Evolutionary conservation across 2,329 filamentous ascomycete species (phyloP), one percentile per base, ranked within the genome.

Genomic region (Botrytis squamosa): DNA sequence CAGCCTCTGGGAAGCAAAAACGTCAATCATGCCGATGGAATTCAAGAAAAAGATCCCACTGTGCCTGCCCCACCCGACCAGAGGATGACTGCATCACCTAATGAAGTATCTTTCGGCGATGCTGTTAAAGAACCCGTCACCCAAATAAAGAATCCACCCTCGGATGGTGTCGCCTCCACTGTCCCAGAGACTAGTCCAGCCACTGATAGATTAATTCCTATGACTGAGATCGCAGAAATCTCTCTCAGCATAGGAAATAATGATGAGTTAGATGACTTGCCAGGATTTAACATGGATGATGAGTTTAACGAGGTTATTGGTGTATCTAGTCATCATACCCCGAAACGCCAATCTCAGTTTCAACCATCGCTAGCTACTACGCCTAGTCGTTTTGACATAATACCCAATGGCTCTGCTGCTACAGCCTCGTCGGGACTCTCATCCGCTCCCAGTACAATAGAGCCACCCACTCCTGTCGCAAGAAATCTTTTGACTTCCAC

Each of bases 141-240:
- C 20, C 64, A 33, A 33, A 77, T 77, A 65, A 29, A 36, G 8
- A 29, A 70, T 25, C 12, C 36, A 10, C 25, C 73, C 20, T 75
- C 74, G 2, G 74, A 77, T 59, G 63, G 57, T 9, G 40, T 65
- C 29, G 75, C 77, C 42, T 71, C 55, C 14, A 78, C 74, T 12
- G 70, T 81, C 18, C 80, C 78, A n/a, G 80, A 81, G 66, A 81
- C 80, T 6, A 81, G 79, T 64, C 80, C 80, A n/a, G 62, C 74
- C 9, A 73, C 73, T 33, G 69, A 74, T 33, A 71, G 71, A n/a
- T 57, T 73, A 33, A 69, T 78, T 7, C 76, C 78, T 3, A 78
- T 81, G 75, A 74, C 74, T 14, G 78, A 81, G 29, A 78, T 81
- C 42, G 78, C 77, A 38, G 74, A 72, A 36, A 63, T 80, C 7